These are phyloP conservation scores for Erythrobasidium yunnanense DNA, from an alignment of 768 basidiomycete species.

Conservation along the genomic window DNA sequence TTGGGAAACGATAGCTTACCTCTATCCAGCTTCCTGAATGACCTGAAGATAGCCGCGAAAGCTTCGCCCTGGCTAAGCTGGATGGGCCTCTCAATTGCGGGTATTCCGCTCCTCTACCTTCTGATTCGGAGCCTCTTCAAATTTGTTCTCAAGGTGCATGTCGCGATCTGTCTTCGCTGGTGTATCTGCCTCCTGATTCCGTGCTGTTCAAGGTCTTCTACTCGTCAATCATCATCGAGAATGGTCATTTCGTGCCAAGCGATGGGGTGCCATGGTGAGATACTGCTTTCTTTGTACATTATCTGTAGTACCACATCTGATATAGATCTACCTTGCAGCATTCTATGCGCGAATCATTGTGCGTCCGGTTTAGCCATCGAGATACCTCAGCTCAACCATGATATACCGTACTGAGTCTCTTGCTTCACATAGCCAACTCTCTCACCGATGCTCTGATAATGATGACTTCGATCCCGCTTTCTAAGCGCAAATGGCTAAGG, in stretches of 20 bases:
- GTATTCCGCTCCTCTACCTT: conserved; percentile 12
- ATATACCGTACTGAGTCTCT: conserved; percentile 1
- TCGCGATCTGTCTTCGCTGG: not conserved
- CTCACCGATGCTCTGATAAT: conserved; percentile 3
- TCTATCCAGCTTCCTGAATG: too few species aligned
- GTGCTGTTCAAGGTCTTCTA: conserved; percentile 55
- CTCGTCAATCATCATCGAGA: conserved; percentile 75
- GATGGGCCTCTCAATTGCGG: not conserved
- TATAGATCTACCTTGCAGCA: conserved; percentile 46
- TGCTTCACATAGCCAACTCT: not conserved
- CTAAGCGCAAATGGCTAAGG: conserved; percentile 58
- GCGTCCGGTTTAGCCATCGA: not conserved
- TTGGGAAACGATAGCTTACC: too few species aligned
- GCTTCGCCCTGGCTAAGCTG: not conserved
- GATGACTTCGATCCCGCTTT: conserved; percentile 11
- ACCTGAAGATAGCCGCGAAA: not conserved
- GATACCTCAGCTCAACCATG: too few species aligned
- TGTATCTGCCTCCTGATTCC: not conserved
- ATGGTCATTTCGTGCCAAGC: conserved; percentile 57
- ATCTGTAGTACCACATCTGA: not conserved
- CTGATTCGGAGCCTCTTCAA: conserved; percentile 22
- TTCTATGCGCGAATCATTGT: conserved; percentile 72
- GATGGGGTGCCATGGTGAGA: conserved; percentile 66
- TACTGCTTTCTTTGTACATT: not conserved
- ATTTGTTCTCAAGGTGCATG: conserved; percentile 43